Conservation (phyloP, 805 yeast species). For the Saturnispora sekii region DNA sequence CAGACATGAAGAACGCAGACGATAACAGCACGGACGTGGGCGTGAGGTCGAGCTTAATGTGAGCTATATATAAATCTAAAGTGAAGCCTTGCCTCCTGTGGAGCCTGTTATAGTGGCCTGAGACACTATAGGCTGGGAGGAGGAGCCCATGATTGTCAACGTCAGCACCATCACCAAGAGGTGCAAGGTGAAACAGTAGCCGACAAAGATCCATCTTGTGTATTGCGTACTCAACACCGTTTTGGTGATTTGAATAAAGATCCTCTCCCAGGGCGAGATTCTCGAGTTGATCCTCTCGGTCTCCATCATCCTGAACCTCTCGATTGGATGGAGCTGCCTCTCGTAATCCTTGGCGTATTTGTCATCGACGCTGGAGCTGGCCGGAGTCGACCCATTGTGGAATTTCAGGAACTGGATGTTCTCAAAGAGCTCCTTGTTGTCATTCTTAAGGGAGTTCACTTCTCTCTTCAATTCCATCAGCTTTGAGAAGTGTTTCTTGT, state of each 20-base stretch:
- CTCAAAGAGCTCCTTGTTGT: slow-evolving; percentile 74
- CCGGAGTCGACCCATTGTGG: slow-evolving; percentile 27
- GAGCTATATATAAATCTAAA: background rate
- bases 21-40: slow-evolving; percentile 68
- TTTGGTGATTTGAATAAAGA: slow-evolving; percentile 64
- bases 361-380: slow-evolving; percentile 35
- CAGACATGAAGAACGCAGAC: slow-evolving; percentile 80
- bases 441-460: slow-evolving; percentile 52
- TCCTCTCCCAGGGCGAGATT: slow-evolving; percentile 67
- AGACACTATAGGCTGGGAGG: slow-evolving; percentile 8
- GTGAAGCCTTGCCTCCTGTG: slow-evolving; percentile 21
- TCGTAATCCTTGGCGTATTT: slow-evolving; percentile 60
- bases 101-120: slow-evolving; percentile 15
- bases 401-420: slow-evolving; percentile 59
- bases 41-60: slow-evolving; percentile 77
- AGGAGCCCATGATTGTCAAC: slow-evolving; percentile 36
- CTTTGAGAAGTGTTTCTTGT: slow-evolving; percentile 45
- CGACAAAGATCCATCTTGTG: slow-evolving; percentile 62
- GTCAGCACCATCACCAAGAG: slow-evolving; percentile 58
- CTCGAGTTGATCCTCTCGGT: slow-evolving; percentile 63
- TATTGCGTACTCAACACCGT: slow-evolving; percentile 65
- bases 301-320: slow-evolving; percentile 69
- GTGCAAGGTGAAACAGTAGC: slow-evolving; percentile 70
- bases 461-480: slow-evolving; percentile 58
- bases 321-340: slow-evolving; percentile 72